These are phyloP conservation scores for Erodium moschatum DNA, from an alignment of 441 rosid species.

Conservation along the genomic window DNA sequence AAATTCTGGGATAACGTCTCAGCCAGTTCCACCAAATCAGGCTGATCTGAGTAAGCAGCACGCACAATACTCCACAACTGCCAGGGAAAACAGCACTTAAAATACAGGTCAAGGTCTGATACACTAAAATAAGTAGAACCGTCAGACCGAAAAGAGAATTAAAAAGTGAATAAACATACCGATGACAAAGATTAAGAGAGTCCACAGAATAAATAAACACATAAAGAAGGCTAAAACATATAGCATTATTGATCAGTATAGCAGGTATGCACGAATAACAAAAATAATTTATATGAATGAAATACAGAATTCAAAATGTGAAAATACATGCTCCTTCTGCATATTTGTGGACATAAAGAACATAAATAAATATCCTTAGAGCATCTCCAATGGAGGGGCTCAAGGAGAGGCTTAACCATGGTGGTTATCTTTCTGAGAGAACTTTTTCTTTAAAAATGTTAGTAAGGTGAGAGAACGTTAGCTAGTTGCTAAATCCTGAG, in stretches of 20 bases:
- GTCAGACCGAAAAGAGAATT: constrained; percentile 1
- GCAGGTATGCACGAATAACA: background rate
- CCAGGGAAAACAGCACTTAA: constrained; percentile 31
- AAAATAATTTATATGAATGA: too few relatives aligned
- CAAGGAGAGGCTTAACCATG: too few relatives aligned
- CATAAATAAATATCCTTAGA: background rate
- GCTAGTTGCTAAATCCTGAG: too few relatives aligned
- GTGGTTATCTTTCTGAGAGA: too few relatives aligned
- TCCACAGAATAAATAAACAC: background rate
- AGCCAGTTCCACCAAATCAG: constrained; percentile 63
- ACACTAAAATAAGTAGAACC: constrained; percentile 1
- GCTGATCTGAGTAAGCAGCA: constrained; percentile 57
- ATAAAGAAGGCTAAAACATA: background rate
- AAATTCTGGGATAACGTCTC: constrained; percentile 63
- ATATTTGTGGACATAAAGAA: background rate
- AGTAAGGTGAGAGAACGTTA: too few relatives aligned
- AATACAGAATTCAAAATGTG: background rate
- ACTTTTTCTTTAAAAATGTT: too few relatives aligned
- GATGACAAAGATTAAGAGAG: background rate
- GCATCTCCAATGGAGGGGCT: too few relatives aligned
- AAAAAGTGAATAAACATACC: background rate
- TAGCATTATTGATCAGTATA: background rate
- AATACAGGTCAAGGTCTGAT: constrained; percentile 11
- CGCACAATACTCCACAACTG: constrained; percentile 83
- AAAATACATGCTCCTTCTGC: background rate